Evolutionary conservation across 1,284 basidiomycete genomes (phyloP), one percentile per base, ranked within the genome.

Genomic region (Ganoderma boninense): DNA sequence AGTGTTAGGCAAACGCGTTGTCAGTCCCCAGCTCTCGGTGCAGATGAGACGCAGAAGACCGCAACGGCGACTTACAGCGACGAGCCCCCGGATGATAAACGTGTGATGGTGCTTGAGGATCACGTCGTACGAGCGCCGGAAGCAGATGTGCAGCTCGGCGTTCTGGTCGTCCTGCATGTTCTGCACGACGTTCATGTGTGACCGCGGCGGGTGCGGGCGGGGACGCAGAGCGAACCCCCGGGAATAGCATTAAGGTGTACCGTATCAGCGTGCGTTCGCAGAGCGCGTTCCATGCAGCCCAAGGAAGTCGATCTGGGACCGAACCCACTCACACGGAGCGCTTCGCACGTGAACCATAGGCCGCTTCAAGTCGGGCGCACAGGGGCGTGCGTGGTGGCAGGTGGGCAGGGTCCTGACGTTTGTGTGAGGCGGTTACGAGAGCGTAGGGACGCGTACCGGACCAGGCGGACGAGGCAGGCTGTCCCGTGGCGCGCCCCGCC

Each of bases 121-220:
- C 59, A 86, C 85, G 75, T 97, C 95, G 84, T 98, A 99, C 1
- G 95, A 90, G 71, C 92, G 90, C 75, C 90, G 92, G 85, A 99
- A 99, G 80, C 94, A 95, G 65, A 86, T 87, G 75, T 92, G 87
- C 64, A 99, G 86, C 78, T 97, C 95, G 62, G 92, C 87, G 23
- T 80, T 80, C 57, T 85, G 84, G 82, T 97, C 92, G 18, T 83
- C 80, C 71, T 94, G 90, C 82, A 93, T 93, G 76, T 92, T 86
- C 77, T 74, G 70, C 32, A 23, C 20, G 18, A 49, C 23, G 49
- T 52, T 20, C 23, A 52, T 52, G 49, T 52, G n/a, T 52, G 23
- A 23, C 49, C 49, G 49, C 11, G 38, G 18, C 23, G 38, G 18
- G 20, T 10, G 52, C 49, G 42, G 13, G 62, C 29, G 40, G 32